phyloP scores from a whole-genome alignment of 495 filamentous ascomycete species.

The Schizothecium vesticola region DNA sequence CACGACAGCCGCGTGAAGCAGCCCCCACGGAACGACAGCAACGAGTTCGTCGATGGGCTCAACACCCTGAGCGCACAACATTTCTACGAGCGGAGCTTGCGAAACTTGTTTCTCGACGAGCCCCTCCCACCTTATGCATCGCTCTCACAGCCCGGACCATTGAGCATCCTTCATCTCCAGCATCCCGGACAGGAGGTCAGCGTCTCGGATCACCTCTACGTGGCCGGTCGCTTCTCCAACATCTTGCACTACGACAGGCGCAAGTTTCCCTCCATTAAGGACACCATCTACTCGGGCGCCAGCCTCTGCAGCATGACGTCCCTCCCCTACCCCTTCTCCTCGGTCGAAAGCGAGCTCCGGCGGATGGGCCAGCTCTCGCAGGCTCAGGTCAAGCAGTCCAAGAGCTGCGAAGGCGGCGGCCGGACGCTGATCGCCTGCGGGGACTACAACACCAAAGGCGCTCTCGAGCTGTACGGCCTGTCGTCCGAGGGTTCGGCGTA shows the following conservation, averaged over 20 bases:
- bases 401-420: constrained; percentile 42
- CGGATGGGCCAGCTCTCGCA: constrained; percentile 47
- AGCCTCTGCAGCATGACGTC: constrained; percentile 71
- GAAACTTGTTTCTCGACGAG: constrained; percentile 29
- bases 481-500: constrained; percentile 20
- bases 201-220: constrained; percentile 62
- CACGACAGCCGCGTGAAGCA: constrained; percentile 62
- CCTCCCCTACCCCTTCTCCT: constrained; percentile 62
- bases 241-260: constrained; percentile 86
- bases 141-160: constrained; percentile 73
- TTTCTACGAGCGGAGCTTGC: constrained; percentile 25
- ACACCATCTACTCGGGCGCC: constrained; percentile 78
- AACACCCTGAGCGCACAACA: constrained; percentile 26
- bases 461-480: constrained; percentile 79
- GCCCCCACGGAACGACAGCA: constrained; percentile 14
- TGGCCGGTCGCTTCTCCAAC: constrained; percentile 85
- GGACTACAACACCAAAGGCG: constrained; percentile 92
- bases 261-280: constrained; percentile 72
- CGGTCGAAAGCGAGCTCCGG: constrained; percentile 49
- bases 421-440: constrained; percentile 75
- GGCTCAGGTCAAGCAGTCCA: constrained; percentile 47
- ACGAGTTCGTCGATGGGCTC: constrained; percentile 32
- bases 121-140: constrained; percentile 59
- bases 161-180: constrained; percentile 74
- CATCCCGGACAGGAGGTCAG: constrained; percentile 44